phyloP scores from a whole-genome alignment of 177 flowering plant genomes.

The Vitis hybrid region DNA sequence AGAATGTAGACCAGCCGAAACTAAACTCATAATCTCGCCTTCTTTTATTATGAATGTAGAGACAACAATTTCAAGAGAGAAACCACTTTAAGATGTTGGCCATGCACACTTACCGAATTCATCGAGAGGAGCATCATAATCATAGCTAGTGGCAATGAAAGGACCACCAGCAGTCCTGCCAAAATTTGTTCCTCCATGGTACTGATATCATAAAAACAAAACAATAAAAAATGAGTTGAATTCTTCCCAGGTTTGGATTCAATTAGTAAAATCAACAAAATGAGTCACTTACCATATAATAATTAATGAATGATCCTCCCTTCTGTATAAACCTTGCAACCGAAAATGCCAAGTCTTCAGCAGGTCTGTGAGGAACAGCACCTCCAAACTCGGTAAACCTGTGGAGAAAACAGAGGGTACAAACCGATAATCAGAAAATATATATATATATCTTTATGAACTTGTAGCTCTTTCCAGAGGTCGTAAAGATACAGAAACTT shows the following conservation, averaged over 20 bases:
- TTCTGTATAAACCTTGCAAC: conserved; percentile 92
- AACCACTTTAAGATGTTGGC: no score
- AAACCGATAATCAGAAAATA: neutral
- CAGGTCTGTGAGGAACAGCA: conserved; percentile 84
- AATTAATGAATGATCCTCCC: conserved; percentile 88
- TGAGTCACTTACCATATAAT: conserved; percentile 72
- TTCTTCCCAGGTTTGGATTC: neutral
- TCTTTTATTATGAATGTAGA: no score
- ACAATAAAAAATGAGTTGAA: conserved; percentile 2
- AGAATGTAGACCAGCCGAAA: no score
- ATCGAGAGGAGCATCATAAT: conserved; percentile 97
- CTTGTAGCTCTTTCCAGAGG: neutral
- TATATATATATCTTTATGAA: neutral
- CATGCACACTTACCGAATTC: conserved; percentile 64
- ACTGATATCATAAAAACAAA: conserved; percentile 41
- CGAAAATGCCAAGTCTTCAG: conserved; percentile 89
- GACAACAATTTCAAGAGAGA: no score
- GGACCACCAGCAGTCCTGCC: conserved; percentile 99
- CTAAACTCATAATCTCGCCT: no score
- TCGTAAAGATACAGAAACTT: neutral
- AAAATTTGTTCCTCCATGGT: conserved; percentile 98
- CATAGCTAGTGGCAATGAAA: conserved; percentile 94
- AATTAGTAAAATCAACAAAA: neutral
- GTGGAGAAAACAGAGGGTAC: conserved; percentile 8
- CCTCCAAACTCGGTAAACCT: conserved; percentile 99